Conservation (phyloP, 176 grass and related monocot species). For the maize (Zea mays) region DNA sequence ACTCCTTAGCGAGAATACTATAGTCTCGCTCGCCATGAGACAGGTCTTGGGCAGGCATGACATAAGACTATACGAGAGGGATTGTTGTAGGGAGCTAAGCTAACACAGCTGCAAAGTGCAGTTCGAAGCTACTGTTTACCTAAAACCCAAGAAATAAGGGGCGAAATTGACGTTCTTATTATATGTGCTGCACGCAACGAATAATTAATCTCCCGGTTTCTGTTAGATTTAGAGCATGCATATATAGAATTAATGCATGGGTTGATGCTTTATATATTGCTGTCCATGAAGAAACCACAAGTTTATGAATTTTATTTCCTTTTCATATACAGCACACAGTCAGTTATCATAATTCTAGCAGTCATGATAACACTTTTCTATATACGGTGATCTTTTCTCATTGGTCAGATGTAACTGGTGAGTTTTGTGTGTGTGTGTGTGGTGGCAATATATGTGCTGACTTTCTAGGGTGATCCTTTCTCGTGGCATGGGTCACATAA, state of each 20-base stretch:
- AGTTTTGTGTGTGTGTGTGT: neutral
- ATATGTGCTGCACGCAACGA: neutral
- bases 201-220: neutral
- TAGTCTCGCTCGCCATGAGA: conserved; percentile 2
- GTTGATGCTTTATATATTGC: neutral
- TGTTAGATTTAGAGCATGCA: neutral
- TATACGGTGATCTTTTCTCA: neutral
- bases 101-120: neutral
- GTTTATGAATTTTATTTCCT: neutral
- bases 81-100: neutral
- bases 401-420: neutral
- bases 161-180: conserved; percentile 37
- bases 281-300: neutral
- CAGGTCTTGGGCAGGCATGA: conserved; percentile 17
- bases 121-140: conserved; percentile 33
- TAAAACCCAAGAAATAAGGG: conserved; percentile 29
- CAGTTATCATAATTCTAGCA: neutral
- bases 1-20: conserved; percentile 45
- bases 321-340: neutral
- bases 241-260: neutral
- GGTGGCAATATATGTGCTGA: conserved; percentile 16
- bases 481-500: conserved; percentile 14
- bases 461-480: conserved; percentile 29
- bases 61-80: neutral
- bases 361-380: conserved; percentile 20